Conservation (phyloP, 805 yeast species). For the Torulaspora delbrueckii region DNA sequence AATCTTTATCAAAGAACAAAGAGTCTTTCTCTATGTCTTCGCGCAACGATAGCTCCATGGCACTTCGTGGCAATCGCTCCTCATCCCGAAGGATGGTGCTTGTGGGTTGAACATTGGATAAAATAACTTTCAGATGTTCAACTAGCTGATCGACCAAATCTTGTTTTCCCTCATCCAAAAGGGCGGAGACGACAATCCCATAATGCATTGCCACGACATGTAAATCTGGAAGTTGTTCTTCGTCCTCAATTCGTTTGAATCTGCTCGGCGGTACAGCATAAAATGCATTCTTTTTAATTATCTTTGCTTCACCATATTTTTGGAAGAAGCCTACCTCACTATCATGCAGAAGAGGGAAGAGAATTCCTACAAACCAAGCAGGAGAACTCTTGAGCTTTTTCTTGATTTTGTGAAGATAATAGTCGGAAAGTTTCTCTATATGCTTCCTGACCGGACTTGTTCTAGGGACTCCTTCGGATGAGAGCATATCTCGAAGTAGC, state of each 20-base stretch:
- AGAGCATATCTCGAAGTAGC: slow-evolving; percentile 48
- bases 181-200: slow-evolving; percentile 33
- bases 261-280: slow-evolving; percentile 24
- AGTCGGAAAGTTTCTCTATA: slow-evolving; percentile 58
- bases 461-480: slow-evolving; percentile 46
- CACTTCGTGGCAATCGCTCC: slow-evolving; percentile 6
- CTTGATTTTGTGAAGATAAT: slow-evolving; percentile 58
- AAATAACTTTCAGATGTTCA: slow-evolving; percentile 16
- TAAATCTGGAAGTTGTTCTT: slow-evolving; percentile 21
- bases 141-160: slow-evolving; percentile 22
- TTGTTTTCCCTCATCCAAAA: slow-evolving; percentile 32
- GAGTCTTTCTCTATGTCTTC: slow-evolving; percentile 10
- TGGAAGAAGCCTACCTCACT: slow-evolving; percentile 45
- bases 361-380: slow-evolving; percentile 53
- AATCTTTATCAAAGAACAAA: slow-evolving; percentile 24
- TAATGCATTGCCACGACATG: slow-evolving; percentile 25
- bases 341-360: slow-evolving; percentile 56
- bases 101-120: slow-evolving; percentile 8
- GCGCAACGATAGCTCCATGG: slow-evolving; percentile 7
- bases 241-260: slow-evolving; percentile 23
- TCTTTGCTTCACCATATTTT: slow-evolving; percentile 38
- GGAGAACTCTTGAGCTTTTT: slow-evolving; percentile 48
- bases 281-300: slow-evolving; percentile 1
- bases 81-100: slow-evolving; percentile 15
- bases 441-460: slow-evolving; percentile 48